These are phyloP conservation scores for Yamadazyma kitorensis DNA, from an alignment of 805 yeast species.

Conservation along the genomic window DNA sequence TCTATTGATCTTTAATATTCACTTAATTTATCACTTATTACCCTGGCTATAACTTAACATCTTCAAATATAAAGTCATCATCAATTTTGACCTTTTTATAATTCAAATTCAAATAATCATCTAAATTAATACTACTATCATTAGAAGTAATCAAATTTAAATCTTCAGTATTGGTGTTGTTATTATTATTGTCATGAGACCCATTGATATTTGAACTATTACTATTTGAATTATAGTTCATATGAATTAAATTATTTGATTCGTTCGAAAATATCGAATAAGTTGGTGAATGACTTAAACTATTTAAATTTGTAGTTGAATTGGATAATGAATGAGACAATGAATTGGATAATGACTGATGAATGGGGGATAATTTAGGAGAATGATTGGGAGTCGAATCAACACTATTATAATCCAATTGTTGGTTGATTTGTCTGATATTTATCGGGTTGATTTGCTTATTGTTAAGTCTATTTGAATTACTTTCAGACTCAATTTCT, in stretches of 20 bases:
- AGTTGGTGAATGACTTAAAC: slow-evolving; percentile 14
- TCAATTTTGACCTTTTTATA: slow-evolving; percentile 7
- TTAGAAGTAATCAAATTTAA: slow-evolving; percentile 13
- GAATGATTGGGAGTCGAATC: slow-evolving; percentile 9
- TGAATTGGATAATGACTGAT: no score
- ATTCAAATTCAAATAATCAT: slow-evolving; percentile 12
- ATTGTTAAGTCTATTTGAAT: no score
- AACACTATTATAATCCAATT: slow-evolving; percentile 3
- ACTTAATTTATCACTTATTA: no score
- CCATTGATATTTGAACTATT: no score
- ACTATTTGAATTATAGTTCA: no score
- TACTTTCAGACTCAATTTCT: no score
- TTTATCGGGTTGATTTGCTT: no score
- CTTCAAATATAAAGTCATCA: slow-evolving; percentile 6
- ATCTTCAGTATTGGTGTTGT: slow-evolving; percentile 6
- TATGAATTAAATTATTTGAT: no score
- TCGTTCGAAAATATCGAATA: slow-evolving; percentile 15
- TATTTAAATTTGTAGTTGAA: slow-evolving; percentile 1
- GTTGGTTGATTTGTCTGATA: no score
- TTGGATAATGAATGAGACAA: background rate
- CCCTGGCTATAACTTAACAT: no score
- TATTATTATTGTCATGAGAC: no score
- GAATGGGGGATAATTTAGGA: slow-evolving; percentile 4
- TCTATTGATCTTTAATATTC: no score
- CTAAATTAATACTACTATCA: slow-evolving; percentile 9